Base-by-base conservation (phyloP, 2,329 filamentous ascomycete genomes). In the Leptodontidium sp. region DNA sequence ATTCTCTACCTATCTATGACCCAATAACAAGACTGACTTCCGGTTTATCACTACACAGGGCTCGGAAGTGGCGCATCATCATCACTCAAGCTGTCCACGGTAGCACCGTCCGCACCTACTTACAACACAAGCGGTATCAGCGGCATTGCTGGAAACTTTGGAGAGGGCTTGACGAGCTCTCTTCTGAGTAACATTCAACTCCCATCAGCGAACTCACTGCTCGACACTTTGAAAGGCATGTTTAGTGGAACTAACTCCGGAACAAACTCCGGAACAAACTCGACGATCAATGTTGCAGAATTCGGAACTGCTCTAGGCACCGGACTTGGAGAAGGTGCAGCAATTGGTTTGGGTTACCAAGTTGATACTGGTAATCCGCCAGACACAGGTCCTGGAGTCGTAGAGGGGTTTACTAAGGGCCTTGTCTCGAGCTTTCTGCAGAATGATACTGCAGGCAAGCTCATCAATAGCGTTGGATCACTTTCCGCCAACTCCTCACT, bases 391-490 rank as follows among this genome's bases (percentile, higher is more conserved):
- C 67, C 50, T 2, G 50, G 32, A 14, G 45, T 80, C 35, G 64
- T 75, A 6, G 68, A 74, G 24, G 75, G 69, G 49, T 76, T 78
- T 58, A 74, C 76, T 2, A 73, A 73, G 61, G 76, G 38, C 38
- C 71, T 81, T 5, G 75, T 75, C 1, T 75, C 77, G n/a, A 73
- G 75, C 17, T 76, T 80, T 66, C 75, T 81, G 1, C 71, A 73
- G 29, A 80, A 80, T 65, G 78, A 76, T 11, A 80, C 79, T 0
- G 55, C 73, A 1, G 59, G 26, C 12, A 78, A 78, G 68, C 55
- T 77, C 15, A 35, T 75, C 29, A 6, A 32, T 6, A 32, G 29
- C 29, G 4, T 32, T 32, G 29, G 29, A 32, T 32, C 29, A 32
- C 29, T 32, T 6, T 4, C 29, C 29, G 6, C 6, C 4, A 32